Conservation (phyloP, 2,329 filamentous ascomycete genomes). For the Penicillium rolfsii region DNA sequence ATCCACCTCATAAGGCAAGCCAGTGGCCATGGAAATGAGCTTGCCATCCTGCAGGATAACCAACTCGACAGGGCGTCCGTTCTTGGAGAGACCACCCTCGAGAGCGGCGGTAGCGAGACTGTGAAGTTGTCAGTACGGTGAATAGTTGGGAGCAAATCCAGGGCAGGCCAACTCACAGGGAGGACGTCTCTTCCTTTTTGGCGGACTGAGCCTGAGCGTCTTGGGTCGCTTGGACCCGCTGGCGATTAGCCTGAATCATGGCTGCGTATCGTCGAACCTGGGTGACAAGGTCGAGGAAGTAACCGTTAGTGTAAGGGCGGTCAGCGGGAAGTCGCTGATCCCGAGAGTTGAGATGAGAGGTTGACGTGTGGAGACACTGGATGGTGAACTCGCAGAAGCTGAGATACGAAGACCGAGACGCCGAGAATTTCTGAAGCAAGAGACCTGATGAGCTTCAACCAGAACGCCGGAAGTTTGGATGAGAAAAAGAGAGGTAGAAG, state of each 20-base stretch:
- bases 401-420: conserved; percentile 74
- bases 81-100: conserved; percentile 77
- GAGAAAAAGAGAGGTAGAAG: conserved; percentile 16
- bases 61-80: conserved; percentile 80
- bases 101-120: conserved; percentile 69
- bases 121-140: conserved; percentile 53
- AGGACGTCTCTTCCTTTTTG: conserved; percentile 46
- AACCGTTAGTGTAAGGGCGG: conserved; percentile 90
- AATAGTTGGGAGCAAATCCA: not conserved
- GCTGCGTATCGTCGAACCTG: conserved; percentile 89
- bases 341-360: conserved; percentile 80
- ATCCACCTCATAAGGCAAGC: conserved; percentile 60
- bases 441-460: conserved; percentile 34
- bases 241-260: conserved; percentile 75
- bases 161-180: conserved; percentile 34
- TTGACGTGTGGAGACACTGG: conserved; percentile 84
- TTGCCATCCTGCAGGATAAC: conserved; percentile 76
- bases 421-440: conserved; percentile 67
- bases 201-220: conserved; percentile 36
- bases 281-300: conserved; percentile 94
- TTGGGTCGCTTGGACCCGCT: conserved; percentile 63
- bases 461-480: conserved; percentile 25
- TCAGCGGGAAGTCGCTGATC: conserved; percentile 85
- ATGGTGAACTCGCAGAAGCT: conserved; percentile 90
- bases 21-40: conserved; percentile 75